Evolutionary conservation across 495 filamentous ascomycete genomes (phyloP).

Genomic region (Cryomyces minteri): DNA sequence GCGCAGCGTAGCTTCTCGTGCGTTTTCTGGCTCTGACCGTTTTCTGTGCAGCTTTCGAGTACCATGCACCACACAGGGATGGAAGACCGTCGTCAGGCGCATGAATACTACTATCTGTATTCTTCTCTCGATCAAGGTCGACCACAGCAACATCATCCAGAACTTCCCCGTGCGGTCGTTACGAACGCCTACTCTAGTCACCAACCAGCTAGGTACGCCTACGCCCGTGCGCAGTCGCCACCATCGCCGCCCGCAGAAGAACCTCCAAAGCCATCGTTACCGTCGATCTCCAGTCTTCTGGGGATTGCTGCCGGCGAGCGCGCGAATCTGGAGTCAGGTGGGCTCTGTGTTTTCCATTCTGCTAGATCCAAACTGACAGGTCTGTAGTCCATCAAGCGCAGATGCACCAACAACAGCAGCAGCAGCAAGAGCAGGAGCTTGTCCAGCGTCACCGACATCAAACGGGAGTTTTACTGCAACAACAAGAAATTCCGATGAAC

Average conservation of each 20-base stretch:
- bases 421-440: slow-evolving; percentile 5
- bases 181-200: background rate
- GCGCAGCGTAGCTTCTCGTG: no score
- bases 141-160: background rate
- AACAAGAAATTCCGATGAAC: background rate
- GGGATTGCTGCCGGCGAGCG: slow-evolving; percentile 13
- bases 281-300: slow-evolving; percentile 22
- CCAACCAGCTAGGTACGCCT: background rate
- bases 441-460: background rate
- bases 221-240: background rate
- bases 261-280: slow-evolving; percentile 15
- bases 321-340: slow-evolving; percentile 1
- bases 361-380: no score
- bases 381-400: background rate
- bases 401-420: background rate
- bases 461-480: background rate
- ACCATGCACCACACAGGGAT: background rate
- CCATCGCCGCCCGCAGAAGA: slow-evolving; percentile 17
- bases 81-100: background rate
- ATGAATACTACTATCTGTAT: background rate
- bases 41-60: background rate
- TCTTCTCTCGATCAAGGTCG: background rate
- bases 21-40: no score
- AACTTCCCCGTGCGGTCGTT: background rate
- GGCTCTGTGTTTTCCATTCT: background rate